Percentiles rank a stretch among this genome's conserved stretches.
These are phyloP conservation scores for Arthrobotrys sinensis DNA, from an alignment of 2,329 filamentous ascomycete species.

Conservation along the genomic window DNA sequence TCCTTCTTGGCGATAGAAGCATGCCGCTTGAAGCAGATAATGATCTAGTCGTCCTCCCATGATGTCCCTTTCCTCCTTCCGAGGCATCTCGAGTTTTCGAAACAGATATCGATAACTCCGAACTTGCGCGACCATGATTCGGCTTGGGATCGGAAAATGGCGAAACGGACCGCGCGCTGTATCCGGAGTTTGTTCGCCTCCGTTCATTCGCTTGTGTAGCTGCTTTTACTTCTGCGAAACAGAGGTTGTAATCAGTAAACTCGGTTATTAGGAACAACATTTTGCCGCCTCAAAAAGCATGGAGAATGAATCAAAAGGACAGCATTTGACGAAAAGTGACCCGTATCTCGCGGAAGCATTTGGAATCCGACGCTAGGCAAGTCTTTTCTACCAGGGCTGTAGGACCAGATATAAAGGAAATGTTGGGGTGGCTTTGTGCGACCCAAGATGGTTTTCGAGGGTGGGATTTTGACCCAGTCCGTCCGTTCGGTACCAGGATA, in stretches of 20 bases:
- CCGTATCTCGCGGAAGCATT: slow-evolving; percentile 20
- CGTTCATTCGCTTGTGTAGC: slow-evolving; percentile 66
- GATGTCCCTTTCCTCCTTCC: slow-evolving; percentile 48
- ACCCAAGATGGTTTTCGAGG: slow-evolving; percentile 26
- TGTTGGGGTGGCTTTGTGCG: slow-evolving; percentile 51
- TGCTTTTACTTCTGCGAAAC: slow-evolving; percentile 61
- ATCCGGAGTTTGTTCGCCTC: slow-evolving; percentile 72
- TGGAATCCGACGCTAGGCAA: slow-evolving; percentile 14
- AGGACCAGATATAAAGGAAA: slow-evolving; percentile 44
- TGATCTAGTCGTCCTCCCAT: slow-evolving; percentile 42
- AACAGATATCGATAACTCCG: slow-evolving; percentile 75
- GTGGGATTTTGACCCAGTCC: slow-evolving; percentile 36
- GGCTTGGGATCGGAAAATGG: slow-evolving; percentile 56
- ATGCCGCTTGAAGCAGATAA: slow-evolving; percentile 48
- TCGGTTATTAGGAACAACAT: slow-evolving; percentile 58
- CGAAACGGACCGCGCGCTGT: slow-evolving; percentile 74
- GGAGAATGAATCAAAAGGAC: slow-evolving; percentile 12
- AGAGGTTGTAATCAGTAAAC: slow-evolving; percentile 57
- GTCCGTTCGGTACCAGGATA: slow-evolving; percentile 50
- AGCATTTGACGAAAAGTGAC: slow-evolving; percentile 14
- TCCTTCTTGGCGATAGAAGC: slow-evolving; percentile 40
- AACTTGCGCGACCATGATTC: slow-evolving; percentile 78
- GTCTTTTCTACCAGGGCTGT: not conserved
- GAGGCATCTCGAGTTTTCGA: slow-evolving; percentile 48
- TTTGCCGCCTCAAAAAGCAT: slow-evolving; percentile 9